A percentile compares a stretch with the other conserved stretches of the same genome.
Conservation (phyloP, 805 yeast species). For the Lipomyces yamadae region DNA sequence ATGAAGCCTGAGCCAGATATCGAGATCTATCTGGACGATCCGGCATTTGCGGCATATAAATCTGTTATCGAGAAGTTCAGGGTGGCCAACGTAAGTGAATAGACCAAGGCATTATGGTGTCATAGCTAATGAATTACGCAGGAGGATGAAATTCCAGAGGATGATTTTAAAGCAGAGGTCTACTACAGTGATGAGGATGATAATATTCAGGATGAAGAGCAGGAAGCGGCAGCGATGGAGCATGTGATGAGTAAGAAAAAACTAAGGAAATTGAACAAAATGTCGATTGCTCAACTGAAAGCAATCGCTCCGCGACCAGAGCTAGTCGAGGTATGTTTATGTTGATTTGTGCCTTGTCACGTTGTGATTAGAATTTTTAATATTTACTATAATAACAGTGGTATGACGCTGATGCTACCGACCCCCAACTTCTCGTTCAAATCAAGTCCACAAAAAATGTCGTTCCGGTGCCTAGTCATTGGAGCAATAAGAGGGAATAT, state of each 20-base stretch:
- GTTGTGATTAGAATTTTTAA: neutral
- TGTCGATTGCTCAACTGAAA: slow-evolving; percentile 72
- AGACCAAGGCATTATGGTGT: too few species aligned
- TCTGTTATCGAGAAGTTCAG: slow-evolving; percentile 48
- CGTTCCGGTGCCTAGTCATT: slow-evolving; percentile 80
- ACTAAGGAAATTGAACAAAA: slow-evolving; percentile 54
- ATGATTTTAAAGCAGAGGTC: slow-evolving; percentile 43
- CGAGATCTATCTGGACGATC: slow-evolving; percentile 39
- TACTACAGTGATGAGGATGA: slow-evolving; percentile 46
- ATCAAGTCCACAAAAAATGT: slow-evolving; percentile 68
- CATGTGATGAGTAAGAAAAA: slow-evolving; percentile 54
- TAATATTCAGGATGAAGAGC: slow-evolving; percentile 41
- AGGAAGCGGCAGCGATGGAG: slow-evolving; percentile 37
- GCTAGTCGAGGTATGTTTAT: slow-evolving; percentile 56
- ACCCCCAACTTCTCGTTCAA: slow-evolving; percentile 68
- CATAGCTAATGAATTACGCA: slow-evolving; percentile 9
- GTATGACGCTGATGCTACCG: slow-evolving; percentile 83
- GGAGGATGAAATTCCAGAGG: slow-evolving; percentile 31
- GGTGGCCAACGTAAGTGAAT: slow-evolving; percentile 33
- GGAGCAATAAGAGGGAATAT: slow-evolving; percentile 81
- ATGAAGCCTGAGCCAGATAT: neutral
- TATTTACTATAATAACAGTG: slow-evolving; percentile 48
- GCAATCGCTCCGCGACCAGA: slow-evolving; percentile 66
- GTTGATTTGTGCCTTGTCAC: neutral
- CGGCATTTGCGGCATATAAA: slow-evolving; percentile 47